These are phyloP conservation scores for Xylaria longipes DNA, from an alignment of 495 filamentous ascomycete species.

Conservation along the genomic window DNA sequence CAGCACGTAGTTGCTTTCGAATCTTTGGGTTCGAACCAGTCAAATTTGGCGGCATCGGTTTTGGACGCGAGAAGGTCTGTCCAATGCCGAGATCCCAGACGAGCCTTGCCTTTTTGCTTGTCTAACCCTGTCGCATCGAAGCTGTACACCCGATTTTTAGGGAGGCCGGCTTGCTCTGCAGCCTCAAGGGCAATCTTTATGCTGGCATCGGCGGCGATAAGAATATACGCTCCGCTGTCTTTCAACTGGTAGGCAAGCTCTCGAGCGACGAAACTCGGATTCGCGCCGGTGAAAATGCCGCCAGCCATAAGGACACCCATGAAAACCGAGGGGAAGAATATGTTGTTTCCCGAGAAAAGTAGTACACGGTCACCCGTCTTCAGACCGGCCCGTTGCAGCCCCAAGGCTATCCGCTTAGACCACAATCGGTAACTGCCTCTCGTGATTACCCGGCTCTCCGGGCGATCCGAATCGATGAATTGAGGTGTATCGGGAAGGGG, in stretches of 20 bases:
- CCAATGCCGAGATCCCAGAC: conserved; percentile 50
- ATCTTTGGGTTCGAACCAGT: conserved; percentile 48
- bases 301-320: conserved; percentile 79
- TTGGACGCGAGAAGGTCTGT: conserved; percentile 49
- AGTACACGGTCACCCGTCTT: conserved; percentile 74
- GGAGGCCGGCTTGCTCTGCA: conserved; percentile 68
- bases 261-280: conserved; percentile 72
- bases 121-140: conserved; percentile 55
- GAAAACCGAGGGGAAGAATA: conserved; percentile 77
- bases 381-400: conserved; percentile 69
- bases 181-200: conserved; percentile 71
- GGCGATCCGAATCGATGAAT: conserved; percentile 64
- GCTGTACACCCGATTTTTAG: conserved; percentile 54
- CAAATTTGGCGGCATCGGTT: conserved; percentile 50
- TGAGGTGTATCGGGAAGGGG: conserved; percentile 44
- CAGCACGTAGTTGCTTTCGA: conserved; percentile 47
- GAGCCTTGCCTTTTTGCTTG: conserved; percentile 45
- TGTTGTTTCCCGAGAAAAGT: conserved; percentile 71
- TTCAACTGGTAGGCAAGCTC: conserved; percentile 76
- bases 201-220: conserved; percentile 62
- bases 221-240: conserved; percentile 69
- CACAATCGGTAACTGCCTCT: conserved; percentile 66
- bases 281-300: conserved; percentile 80
- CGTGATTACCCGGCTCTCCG: conserved; percentile 51
- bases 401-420: conserved; percentile 73